phyloP scores from a whole-genome alignment of 306 rosid species.

The Luffa acutangula region DNA sequence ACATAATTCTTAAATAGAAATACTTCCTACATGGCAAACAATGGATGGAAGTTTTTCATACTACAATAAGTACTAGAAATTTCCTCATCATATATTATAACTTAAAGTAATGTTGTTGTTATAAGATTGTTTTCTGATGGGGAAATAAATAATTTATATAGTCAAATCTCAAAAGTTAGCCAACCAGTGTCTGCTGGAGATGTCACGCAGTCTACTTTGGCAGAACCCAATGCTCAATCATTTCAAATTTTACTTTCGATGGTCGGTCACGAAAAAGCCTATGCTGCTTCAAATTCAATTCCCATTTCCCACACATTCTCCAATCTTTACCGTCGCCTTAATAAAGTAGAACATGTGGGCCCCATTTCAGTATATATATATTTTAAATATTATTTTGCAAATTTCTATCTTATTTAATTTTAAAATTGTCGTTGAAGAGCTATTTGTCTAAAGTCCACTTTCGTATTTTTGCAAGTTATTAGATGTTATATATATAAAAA shows the following conservation, averaged over 20 bases:
- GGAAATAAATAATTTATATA: neutral
- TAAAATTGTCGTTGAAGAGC: no score
- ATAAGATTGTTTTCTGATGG: neutral
- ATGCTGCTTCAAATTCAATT: neutral
- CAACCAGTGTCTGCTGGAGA: neutral
- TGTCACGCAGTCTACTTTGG: conserved; percentile 24
- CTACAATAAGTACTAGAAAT: no score
- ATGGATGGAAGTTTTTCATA: no score
- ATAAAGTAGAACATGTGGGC: neutral
- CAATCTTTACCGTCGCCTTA: neutral
- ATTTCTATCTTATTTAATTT: no score
- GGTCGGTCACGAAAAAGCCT: neutral
- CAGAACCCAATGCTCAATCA: conserved; percentile 44
- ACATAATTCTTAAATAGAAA: no score
- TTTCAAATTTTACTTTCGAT: conserved; percentile 25
- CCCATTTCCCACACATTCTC: neutral
- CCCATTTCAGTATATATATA: neutral
- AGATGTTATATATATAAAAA: no score
- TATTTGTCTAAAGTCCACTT: no score
- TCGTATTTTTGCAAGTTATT: no score
- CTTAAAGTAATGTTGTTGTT: no score
- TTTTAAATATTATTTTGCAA: no score
- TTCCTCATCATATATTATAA: no score
- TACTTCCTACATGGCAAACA: no score
- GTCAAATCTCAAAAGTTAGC: neutral